Base-by-base conservation (phyloP, 140 eudicot genomes). In the Cichorium intybus region DNA sequence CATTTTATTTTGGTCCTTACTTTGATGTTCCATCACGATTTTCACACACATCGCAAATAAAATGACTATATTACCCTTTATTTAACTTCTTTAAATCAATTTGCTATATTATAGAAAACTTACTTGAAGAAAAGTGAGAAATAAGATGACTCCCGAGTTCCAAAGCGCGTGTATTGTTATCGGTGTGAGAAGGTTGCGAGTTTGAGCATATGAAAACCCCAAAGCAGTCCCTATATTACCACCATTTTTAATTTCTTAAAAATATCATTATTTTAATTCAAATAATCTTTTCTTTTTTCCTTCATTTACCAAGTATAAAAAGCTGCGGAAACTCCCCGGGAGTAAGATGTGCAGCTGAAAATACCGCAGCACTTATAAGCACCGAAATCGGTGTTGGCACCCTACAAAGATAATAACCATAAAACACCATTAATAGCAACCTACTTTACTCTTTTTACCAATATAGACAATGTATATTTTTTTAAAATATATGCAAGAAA, bases 301-400 rank as follows among this genome's bases (percentile, higher is more conserved):
- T 45, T 10, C 33, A 18, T 37, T 58, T 37, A 93, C 99, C 99
- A 34, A 94, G 97, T 61, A 89, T 77, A 69, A 89, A 94, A 46
- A 94, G 89, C 80, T 94, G 99, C 24, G 95, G 99, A 71, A 94
- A 86, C 74, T 86, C 85, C 74, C 99, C 99, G 51, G 99, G 99
- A 48, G 99, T 84, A 74, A 94, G 93, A 94, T 94, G 97, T 51
- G 99, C 97, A 56, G 78, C 82, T 58, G 97, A 87, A 86, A 94
- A 94, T 58, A 84, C 97, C 4, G 99, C 86, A 73, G 95, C 99
- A 74, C 99, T 94, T 56, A 89, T 75, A 56, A 89, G 65, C 24
- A 89, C 69, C 0, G 99, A 71, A 43, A 89, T 21, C 14, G 99
- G 99, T 20, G 99, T 94, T 5, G 99, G 97, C 69, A 94, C 48